Evolutionary conservation across 768 basidiomycete species (phyloP).

Genomic region (Fomitopsis pulvina): DNA sequence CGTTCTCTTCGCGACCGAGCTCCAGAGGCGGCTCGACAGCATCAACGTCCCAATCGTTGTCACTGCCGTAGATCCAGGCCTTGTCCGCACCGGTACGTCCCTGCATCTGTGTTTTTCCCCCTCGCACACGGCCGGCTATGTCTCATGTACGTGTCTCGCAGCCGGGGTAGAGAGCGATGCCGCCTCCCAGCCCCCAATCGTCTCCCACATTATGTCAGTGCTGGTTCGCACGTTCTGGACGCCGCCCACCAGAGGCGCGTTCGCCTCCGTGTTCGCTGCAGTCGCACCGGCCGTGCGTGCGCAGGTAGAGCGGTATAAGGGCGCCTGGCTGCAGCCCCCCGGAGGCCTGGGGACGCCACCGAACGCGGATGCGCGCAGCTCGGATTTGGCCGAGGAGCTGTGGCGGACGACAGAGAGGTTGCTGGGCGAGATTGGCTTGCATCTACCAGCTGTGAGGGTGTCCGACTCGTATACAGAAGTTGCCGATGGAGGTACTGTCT

Average conservation of each 20-base stretch:
- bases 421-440: constrained; percentile 23
- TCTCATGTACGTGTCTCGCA: background rate
- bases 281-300: constrained; percentile 28
- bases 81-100: constrained; percentile 24
- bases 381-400: constrained; percentile 31
- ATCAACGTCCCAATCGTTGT: constrained; percentile 24
- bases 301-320: constrained; percentile 28
- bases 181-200: constrained; percentile 6
- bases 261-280: constrained; percentile 16
- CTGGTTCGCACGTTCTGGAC: constrained; percentile 8
- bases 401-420: constrained; percentile 32
- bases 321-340: constrained; percentile 31
- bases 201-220: constrained; percentile 7
- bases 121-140: background rate
- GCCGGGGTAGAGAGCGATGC: constrained; percentile 14
- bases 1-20: constrained; percentile 18
- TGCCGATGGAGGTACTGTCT: too few species aligned
- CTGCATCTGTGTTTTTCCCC: background rate
- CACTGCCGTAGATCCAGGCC: constrained; percentile 29
- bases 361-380: constrained; percentile 20
- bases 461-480: too few species aligned
- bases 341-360: constrained; percentile 24
- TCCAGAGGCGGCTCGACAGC: constrained; percentile 22
- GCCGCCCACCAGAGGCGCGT: constrained; percentile 13
- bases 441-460: too few species aligned